These are phyloP conservation scores for Kluyveromyces siamensis DNA, from an alignment of 805 yeast species.

Conservation along the genomic window DNA sequence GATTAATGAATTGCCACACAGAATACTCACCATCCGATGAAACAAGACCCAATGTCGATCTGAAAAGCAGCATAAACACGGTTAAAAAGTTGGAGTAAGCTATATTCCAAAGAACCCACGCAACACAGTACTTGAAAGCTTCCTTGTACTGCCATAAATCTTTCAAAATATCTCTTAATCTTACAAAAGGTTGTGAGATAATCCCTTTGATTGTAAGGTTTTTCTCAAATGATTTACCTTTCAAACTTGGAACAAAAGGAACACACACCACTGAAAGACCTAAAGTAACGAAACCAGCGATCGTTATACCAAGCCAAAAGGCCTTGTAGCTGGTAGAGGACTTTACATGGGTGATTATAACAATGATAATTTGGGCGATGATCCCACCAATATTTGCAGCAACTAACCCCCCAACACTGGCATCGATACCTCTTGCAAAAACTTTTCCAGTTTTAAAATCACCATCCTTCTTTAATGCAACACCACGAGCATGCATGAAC, in stretches of 20 bases:
- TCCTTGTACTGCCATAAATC: slow-evolving; percentile 9
- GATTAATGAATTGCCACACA: slow-evolving; percentile 31
- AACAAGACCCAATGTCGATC: slow-evolving; percentile 34
- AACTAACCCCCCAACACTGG: slow-evolving; percentile 32
- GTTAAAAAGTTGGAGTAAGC: slow-evolving; percentile 29
- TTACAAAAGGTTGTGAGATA: slow-evolving; percentile 12
- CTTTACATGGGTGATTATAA: slow-evolving; percentile 28
- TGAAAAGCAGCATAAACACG: slow-evolving; percentile 30
- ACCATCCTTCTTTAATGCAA: background rate
- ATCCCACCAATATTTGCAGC: slow-evolving; percentile 33
- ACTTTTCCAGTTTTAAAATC: slow-evolving; percentile 7
- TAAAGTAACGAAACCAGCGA: slow-evolving; percentile 32
- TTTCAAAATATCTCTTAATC: slow-evolving; percentile 23
- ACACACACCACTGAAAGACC: slow-evolving; percentile 21
- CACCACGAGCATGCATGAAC: slow-evolving; percentile 30
- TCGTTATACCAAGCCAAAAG: slow-evolving; percentile 32
- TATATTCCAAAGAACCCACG: slow-evolving; percentile 37
- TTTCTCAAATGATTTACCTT: slow-evolving; percentile 13
- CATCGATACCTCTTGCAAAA: slow-evolving; percentile 28
- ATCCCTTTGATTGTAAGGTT: background rate
- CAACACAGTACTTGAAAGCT: slow-evolving; percentile 30
- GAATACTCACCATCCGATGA: slow-evolving; percentile 32
- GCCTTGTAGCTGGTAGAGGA: slow-evolving; percentile 22
- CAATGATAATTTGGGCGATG: slow-evolving; percentile 30
- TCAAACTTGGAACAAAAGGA: slow-evolving; percentile 26